Base-by-base conservation (phyloP, 495 filamentous ascomycete species). In the Aspergillus hancockii region DNA sequence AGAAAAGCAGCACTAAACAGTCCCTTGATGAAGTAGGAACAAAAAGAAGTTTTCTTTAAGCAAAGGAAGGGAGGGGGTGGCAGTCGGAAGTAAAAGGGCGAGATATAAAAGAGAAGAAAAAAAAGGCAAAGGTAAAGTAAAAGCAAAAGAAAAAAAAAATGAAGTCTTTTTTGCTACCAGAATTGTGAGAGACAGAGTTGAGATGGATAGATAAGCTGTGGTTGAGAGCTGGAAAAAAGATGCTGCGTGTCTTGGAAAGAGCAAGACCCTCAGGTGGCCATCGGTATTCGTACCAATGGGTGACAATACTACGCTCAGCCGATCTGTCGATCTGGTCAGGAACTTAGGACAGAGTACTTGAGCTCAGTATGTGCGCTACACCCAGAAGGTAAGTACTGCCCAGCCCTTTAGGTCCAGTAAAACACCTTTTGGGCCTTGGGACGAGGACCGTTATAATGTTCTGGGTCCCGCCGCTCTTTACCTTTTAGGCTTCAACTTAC, bases 151-250 rank as follows among this genome's bases (percentile, higher is more conserved):
- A 55, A 55, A 59, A 57, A 53, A 65, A 60, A 46, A 46, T 55
- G 52, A 43, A 38, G 52, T 55, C 34, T 55, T 55, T 25, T 51
- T 51, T 51, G 12, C 28, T 4, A 25, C 23, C 19, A n/a, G 14
- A n/a, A 30, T 28, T 12, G 21, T 22, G 46, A 38, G 32, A 19
- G 38, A 55, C 16, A 38, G 34, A 45, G 41, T 38, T 18, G 18
- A 23, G 52, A 30, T 30, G 52, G 55, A 63, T 62, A 64, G 63
- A 65, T 65, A 65, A 65, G 66, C 66, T 59, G 59, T 49, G 47
- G 41, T 32, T 36, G 50, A 62, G 59, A 62, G 59, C 63, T 62
- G 59, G 62, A 63, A 64, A 62, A 62, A 61, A 58, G 64, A 63
- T 63, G 58, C 56, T 64, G 58, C 64, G 63, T 60, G 57, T 63